phyloP scores from a whole-genome alignment of 495 filamentous ascomycete species.

The Pyronema omphalodes region DNA sequence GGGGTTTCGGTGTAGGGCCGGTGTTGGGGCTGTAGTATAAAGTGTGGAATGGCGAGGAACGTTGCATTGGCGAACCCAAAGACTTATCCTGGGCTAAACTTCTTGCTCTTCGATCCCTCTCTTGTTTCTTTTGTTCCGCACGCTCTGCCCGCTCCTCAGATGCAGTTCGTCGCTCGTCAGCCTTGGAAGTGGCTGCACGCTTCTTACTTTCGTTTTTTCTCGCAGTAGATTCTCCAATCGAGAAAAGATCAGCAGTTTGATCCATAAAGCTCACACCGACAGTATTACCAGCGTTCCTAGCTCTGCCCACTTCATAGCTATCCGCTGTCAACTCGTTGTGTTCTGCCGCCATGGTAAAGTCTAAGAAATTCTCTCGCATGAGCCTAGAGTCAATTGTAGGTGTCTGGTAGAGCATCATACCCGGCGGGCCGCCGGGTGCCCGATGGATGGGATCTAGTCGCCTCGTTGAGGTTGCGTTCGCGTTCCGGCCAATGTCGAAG shows the following conservation, averaged over 20 bases:
- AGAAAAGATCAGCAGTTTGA: not conserved
- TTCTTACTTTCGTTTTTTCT: not conserved
- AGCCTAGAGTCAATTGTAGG: conserved; percentile 19
- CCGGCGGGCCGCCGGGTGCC: not conserved
- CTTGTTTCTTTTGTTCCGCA: not conserved
- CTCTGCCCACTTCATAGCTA: conserved; percentile 20
- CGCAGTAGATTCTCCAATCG: not conserved
- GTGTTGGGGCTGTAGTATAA: not conserved
- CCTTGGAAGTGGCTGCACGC: not conserved
- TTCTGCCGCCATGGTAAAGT: conserved; percentile 22
- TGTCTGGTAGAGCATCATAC: conserved; percentile 3
- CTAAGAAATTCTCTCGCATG: conserved; percentile 16
- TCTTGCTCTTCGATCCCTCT: not conserved
- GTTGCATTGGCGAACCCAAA: not conserved
- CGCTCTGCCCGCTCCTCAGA: not conserved
- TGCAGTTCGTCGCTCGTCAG: not conserved
- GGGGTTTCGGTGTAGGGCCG: not conserved
- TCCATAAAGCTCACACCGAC: not conserved
- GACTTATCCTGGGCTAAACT: not conserved
- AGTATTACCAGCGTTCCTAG: not conserved
- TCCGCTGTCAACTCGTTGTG: conserved; percentile 11
- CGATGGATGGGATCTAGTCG: not conserved
- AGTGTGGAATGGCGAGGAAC: not conserved
- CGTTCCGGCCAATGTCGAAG: conserved; percentile 22
- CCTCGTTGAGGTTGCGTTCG: conserved; percentile 18